These are phyloP conservation scores for Batkoa obscura DNA, from an alignment of 371 early-diverging fungal genomes.

Conservation along the genomic window DNA sequence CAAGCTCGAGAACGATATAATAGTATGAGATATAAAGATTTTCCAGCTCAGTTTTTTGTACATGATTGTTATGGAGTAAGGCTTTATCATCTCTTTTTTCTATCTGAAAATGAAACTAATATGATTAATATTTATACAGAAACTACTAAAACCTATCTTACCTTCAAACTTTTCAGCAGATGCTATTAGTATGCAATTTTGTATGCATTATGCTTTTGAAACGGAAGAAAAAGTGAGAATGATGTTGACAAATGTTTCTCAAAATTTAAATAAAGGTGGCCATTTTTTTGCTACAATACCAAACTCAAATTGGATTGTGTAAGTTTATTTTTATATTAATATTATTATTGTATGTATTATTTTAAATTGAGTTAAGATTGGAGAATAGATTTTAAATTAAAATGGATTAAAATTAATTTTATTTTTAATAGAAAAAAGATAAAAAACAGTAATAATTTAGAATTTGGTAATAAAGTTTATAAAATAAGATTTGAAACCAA, in stretches of 20 bases:
- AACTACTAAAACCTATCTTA: neutral
- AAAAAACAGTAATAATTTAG: conserved; percentile 16
- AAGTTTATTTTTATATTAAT: conserved; percentile 10
- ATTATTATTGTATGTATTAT: neutral
- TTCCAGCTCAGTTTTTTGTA: conserved; percentile 50
- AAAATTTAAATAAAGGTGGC: conserved; percentile 63
- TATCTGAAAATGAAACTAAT: neutral
- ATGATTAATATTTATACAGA: neutral
- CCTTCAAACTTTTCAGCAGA: conserved; percentile 19
- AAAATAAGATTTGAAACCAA: conserved; percentile 54
- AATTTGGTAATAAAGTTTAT: conserved; percentile 79
- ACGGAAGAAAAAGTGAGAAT: conserved; percentile 55
- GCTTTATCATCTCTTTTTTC: neutral
- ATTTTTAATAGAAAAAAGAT: conserved; percentile 21
- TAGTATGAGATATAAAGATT: conserved; percentile 27
- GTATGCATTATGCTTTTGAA: conserved; percentile 95
- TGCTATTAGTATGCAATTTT: conserved; percentile 89
- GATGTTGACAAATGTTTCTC: conserved; percentile 68
- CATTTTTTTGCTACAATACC: conserved; percentile 90
- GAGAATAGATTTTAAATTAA: neutral
- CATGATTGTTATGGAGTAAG: conserved; percentile 63
- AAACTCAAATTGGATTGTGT: conserved; percentile 80
- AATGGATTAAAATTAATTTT: conserved; percentile 1
- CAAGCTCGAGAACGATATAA: conserved; percentile 68
- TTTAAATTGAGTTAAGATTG: neutral